phyloP scores from a whole-genome alignment of 2,329 filamentous ascomycete genomes.

The Penicillium psychrosexuale region DNA sequence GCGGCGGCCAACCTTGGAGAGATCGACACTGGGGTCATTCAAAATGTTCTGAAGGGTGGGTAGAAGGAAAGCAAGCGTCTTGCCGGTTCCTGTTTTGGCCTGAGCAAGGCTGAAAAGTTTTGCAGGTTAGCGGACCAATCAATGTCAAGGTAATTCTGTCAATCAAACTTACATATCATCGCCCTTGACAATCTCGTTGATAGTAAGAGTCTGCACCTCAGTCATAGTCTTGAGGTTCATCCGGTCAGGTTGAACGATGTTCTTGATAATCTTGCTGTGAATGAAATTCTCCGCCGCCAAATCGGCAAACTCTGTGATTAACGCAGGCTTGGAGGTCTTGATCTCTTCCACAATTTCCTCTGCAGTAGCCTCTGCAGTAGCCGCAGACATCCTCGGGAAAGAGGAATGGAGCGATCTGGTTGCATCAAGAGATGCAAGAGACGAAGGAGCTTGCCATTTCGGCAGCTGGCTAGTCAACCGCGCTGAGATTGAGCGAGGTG shows the following conservation, averaged over 20 bases:
- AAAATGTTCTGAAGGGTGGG: slow-evolving; percentile 81
- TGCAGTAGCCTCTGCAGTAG: slow-evolving; percentile 24
- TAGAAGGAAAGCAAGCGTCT: slow-evolving; percentile 89
- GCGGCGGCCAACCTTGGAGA: slow-evolving; percentile 10
- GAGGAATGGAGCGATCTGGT: slow-evolving; percentile 33
- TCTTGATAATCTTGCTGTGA: slow-evolving; percentile 61
- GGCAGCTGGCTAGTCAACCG: slow-evolving; percentile 29
- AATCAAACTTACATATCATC: slow-evolving; percentile 68
- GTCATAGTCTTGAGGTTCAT: slow-evolving; percentile 87
- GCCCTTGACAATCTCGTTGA: slow-evolving; percentile 74
- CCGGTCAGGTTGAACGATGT: slow-evolving; percentile 58
- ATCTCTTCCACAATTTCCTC: slow-evolving; percentile 21
- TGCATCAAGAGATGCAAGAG: slow-evolving; percentile 15
- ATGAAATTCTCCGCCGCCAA: slow-evolving; percentile 48
- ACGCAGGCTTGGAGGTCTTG: slow-evolving; percentile 9
- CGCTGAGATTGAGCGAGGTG: slow-evolving; percentile 28
- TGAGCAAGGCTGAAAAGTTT: slow-evolving; percentile 67
- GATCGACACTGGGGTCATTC: slow-evolving; percentile 58
- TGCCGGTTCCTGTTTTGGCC: slow-evolving; percentile 94
- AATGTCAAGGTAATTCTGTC: background rate
- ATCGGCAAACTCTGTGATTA: slow-evolving; percentile 41
- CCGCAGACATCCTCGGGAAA: slow-evolving; percentile 25
- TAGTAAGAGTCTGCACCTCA: slow-evolving; percentile 81
- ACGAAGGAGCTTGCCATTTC: slow-evolving; percentile 27
- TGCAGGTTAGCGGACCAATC: slow-evolving; percentile 14